Conservation (phyloP, 2,329 filamentous ascomycete genomes). For the Sporothrix schenckii region DNA sequence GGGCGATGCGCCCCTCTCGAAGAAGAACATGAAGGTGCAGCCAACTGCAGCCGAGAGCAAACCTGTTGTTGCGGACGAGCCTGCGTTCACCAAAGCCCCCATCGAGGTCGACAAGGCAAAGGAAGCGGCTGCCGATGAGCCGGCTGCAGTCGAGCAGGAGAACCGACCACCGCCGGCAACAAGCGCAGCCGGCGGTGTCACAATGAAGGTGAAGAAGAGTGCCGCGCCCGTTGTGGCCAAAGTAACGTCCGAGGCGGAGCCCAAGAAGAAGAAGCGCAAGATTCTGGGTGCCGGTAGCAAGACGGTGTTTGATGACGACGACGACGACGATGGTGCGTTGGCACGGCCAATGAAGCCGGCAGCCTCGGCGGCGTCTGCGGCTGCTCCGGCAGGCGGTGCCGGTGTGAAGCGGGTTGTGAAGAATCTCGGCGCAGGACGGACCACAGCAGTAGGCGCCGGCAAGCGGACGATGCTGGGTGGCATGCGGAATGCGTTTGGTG, state of each 20-base stretch:
- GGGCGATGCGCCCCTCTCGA: conserved; percentile 50
- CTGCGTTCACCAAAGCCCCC: conserved; percentile 46
- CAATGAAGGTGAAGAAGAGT: conserved; percentile 32
- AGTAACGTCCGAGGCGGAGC: conserved; percentile 43
- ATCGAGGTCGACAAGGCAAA: conserved; percentile 30
- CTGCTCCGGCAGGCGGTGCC: conserved; percentile 44
- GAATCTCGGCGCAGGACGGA: conserved; percentile 35
- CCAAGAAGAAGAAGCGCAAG: conserved; percentile 73
- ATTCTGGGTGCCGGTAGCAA: conserved; percentile 64
- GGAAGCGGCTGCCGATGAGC: conserved; percentile 36
- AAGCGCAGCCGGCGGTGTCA: conserved; percentile 38
- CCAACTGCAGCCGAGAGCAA: conserved; percentile 38
- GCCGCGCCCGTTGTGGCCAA: conserved; percentile 30
- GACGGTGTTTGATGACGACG: conserved; percentile 73
- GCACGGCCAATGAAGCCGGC: conserved; percentile 21
- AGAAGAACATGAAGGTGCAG: conserved; percentile 46
- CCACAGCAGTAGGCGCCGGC: conserved; percentile 39
- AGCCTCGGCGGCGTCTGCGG: background rate
- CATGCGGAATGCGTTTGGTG: conserved; percentile 52
- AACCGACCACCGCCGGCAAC: conserved; percentile 38
- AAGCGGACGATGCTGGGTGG: conserved; percentile 41
- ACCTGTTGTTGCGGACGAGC: conserved; percentile 37
- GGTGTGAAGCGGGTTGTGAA: conserved; percentile 37
- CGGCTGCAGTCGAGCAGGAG: conserved; percentile 41
- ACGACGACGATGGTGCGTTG: conserved; percentile 48